Conservation (phyloP, 73 alveolate genomes). For the Effrenium voratum region DNA sequence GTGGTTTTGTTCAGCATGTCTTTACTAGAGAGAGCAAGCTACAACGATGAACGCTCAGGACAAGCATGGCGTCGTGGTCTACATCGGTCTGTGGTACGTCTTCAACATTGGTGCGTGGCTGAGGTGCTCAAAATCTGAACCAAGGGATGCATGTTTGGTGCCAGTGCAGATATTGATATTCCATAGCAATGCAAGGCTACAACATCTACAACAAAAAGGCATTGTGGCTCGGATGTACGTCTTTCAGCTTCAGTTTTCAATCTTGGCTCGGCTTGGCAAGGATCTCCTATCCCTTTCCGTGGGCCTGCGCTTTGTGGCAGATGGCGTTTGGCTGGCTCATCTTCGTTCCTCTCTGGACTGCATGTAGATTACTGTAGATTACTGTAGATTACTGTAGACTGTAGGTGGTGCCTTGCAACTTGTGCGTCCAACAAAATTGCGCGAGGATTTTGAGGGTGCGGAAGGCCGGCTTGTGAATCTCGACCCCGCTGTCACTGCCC, state of each 20-base stretch:
- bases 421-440: too few species aligned
- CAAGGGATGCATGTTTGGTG: too few species aligned
- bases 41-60: neutral
- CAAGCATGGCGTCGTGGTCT: conserved; percentile 55
- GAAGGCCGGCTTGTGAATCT: neutral
- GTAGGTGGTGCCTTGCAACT: neutral
- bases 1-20: neutral
- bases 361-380: neutral
- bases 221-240: conserved; percentile 1
- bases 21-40: neutral
- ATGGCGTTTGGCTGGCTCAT: conserved; percentile 91
- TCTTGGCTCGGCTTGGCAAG: neutral
- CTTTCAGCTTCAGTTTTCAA: neutral
- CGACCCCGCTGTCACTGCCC: neutral
- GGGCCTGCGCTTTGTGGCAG: conserved; percentile 94
- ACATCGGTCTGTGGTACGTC: conserved; percentile 83
- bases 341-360: conserved; percentile 65
- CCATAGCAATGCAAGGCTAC: conserved; percentile 59
- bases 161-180: too few species aligned
- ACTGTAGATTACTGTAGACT: neutral
- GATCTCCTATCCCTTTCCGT: conserved; percentile 87
- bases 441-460: conserved; percentile 68
- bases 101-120: conserved; percentile 65
- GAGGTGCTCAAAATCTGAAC: neutral
- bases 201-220: conserved; percentile 94